A percentile compares a stretch with the other conserved stretches of the same genome.
These are phyloP conservation scores for Copromyces sp. DNA, from an alignment of 495 filamentous ascomycete species.

Conservation along the genomic window DNA sequence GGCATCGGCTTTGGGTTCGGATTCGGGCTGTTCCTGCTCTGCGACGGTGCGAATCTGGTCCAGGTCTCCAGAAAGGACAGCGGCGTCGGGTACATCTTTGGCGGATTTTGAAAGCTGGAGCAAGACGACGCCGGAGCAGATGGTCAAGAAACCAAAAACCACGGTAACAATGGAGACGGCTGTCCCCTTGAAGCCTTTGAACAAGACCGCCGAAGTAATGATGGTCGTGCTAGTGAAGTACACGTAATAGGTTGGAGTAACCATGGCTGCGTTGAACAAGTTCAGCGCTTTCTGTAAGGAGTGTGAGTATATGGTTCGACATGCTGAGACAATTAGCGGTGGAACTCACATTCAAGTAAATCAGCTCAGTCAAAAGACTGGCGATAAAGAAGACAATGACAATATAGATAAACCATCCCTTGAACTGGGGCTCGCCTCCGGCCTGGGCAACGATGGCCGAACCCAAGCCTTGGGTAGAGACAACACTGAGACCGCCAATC, in stretches of 20 bases:
- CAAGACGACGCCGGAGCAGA: slow-evolving; percentile 92
- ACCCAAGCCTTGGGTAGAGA: slow-evolving; percentile 87
- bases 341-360: slow-evolving; percentile 80
- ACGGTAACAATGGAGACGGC: slow-evolving; percentile 74
- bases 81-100: slow-evolving; percentile 91
- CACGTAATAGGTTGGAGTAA: slow-evolving; percentile 97
- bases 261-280: slow-evolving; percentile 91
- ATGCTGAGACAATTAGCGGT: not conserved
- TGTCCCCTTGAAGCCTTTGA: slow-evolving; percentile 88
- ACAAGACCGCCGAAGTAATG: slow-evolving; percentile 83
- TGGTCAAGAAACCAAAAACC: slow-evolving; percentile 87
- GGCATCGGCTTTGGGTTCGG: slow-evolving; percentile 90
- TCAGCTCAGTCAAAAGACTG: slow-evolving; percentile 85
- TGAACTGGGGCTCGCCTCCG: slow-evolving; percentile 73
- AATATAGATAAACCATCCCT: slow-evolving; percentile 94
- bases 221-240: slow-evolving; percentile 95
- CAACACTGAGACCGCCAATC: slow-evolving; percentile 89
- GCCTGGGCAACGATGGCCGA: slow-evolving; percentile 85
- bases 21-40: slow-evolving; percentile 88
- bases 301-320: slow-evolving; percentile 15
- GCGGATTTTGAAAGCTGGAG: slow-evolving; percentile 96
- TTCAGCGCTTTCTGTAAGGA: slow-evolving; percentile 89
- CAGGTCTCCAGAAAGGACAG: slow-evolving; percentile 85
- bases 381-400: slow-evolving; percentile 80
- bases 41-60: slow-evolving; percentile 92